Evolutionary conservation across 192 early-diverging fungal species (phyloP), one percentile per base, ranked within the genome.

Genomic region (Gamsiella multidivaricata): DNA sequence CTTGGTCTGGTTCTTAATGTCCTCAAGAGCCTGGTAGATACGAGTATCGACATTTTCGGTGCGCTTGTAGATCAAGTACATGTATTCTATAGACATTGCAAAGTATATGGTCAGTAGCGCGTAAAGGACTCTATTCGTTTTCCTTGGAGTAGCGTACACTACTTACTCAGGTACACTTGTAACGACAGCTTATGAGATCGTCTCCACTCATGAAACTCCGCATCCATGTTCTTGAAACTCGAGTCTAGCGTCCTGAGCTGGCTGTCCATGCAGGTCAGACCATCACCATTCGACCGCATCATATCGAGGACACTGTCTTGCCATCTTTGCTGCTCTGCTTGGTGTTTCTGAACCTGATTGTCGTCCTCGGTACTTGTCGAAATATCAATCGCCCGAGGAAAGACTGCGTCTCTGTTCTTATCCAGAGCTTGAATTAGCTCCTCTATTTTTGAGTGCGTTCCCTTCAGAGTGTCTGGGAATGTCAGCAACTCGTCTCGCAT

Each of bases 51-150:
- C 49, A 18, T 33, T 43, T 17, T 52, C 50, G 26, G 67, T 69
- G 39, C 50, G 56, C 29, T 60, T 69, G 57, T n/a, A 60, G n/a
- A 69, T 32, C 45, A 22, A 28, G 20, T 43, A 69, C 67, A 69
- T 69, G 50, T 69, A 69, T 22, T 60, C 67, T 69, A 58, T 49
- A 31, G 52, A 57, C 55, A n/a, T n/a, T n/a, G n/a, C n/a, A n/a
- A 42, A 42, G 11, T 42, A 15, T 11, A 42, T 42, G 41, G 41
- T 42, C 11, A 42, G 41, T 42, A 18, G 41, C 11, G 18, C 11
- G 41, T 42, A 18, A 18, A 42, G 11, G 18, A 1, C 41, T 42
- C 12, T 18, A 42, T 18, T 42, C 41, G 18, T 18, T 42, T 18
- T 11, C 18, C 41, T 42, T 11, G 12, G 18, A 3, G n/a, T n/a